A percentile compares a stretch with the other conserved stretches of the same genome.
phyloP scores from a whole-genome alignment of 139 green algal species.

The Microglena sp. region DNA sequence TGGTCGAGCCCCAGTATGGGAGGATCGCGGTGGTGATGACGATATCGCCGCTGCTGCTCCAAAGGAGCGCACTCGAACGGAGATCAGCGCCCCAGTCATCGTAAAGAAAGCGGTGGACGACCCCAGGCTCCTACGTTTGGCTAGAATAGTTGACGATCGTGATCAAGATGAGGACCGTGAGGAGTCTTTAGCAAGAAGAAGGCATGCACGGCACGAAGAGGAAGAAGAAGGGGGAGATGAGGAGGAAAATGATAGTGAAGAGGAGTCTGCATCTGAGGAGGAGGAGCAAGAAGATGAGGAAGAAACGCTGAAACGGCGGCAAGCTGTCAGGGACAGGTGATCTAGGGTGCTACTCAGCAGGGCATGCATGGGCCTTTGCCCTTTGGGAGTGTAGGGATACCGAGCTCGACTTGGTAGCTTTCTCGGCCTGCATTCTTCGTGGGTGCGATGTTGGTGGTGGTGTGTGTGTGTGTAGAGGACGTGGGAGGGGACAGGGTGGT shows the following conservation, averaged over 20 bases:
- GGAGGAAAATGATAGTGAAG: slow-evolving; percentile 17
- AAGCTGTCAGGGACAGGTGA: slow-evolving; percentile 41
- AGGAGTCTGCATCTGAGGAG: slow-evolving; percentile 12
- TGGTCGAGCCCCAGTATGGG: slow-evolving; percentile 74
- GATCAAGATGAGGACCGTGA: slow-evolving; percentile 22
- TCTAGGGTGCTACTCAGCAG: background rate
- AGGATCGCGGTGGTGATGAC: slow-evolving; percentile 15
- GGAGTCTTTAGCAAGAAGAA: slow-evolving; percentile 20
- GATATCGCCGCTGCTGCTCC: background rate
- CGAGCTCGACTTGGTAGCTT: too few relatives aligned
- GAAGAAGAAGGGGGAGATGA: slow-evolving; percentile 11
- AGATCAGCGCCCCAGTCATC: slow-evolving; percentile 52
- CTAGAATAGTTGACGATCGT: background rate
- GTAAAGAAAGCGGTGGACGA: slow-evolving; percentile 49
- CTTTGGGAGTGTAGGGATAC: too few relatives aligned
- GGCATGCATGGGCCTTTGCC: background rate
- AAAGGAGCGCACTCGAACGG: slow-evolving; percentile 35
- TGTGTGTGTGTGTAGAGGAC: too few relatives aligned
- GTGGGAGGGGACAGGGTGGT: too few relatives aligned
- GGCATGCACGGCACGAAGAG: slow-evolving; percentile 13
- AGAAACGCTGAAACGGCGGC: slow-evolving; percentile 27
- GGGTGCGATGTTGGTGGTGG: too few relatives aligned
- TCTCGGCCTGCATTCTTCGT: too few relatives aligned
- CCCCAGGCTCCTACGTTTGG: slow-evolving; percentile 45
- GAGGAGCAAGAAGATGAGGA: slow-evolving; percentile 52